Evolutionary conservation across 495 filamentous ascomycete species (phyloP), one percentile per base, ranked within the genome.

Genomic region (Penicilliopsis zonata): DNA sequence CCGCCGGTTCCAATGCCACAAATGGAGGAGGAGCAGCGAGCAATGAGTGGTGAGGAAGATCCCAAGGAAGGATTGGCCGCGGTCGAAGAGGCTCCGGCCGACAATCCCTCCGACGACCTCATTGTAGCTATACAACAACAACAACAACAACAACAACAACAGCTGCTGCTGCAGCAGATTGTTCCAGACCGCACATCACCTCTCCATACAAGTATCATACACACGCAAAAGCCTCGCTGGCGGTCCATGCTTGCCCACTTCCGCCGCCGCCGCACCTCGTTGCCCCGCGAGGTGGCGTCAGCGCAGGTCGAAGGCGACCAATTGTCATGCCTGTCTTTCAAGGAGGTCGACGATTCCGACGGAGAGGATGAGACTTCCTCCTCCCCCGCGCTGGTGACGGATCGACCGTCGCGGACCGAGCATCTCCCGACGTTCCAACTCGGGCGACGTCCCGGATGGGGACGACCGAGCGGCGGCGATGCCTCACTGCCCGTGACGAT

Each of bases 401-500:
- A 47, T 17, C 39, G 40, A 17, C 56, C 41, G 17, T 15, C 36
- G 9, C 46, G 44, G 33, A 28, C 27, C 1, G 45, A 44, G 21
- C 49, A 53, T 30, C 50, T 59, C 33, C 62, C 65, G 34, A 38
- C 44, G 17, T 41, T 52, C 33, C 44, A 41, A 36, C 49, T 43
- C 29, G 55, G 35, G 35, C 34, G 35, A 22, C 44, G 23, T 27
- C 40, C 35, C 8, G 52, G 40, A 10, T 38, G 49, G 22, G 45
- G 45, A 25, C 31, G 52, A 37, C 49, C 53, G 20, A n/a, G n/a
- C n/a, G 41, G 38, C 25, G 26, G 41, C 4, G 41, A 53, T 21
- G 49, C 57, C 1, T 52, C 49, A 5, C 43, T 80, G 5, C 75
- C 76, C 2, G 65, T 82, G 14, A 81, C 74, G 5, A 61, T 81